Evolutionary conservation across 1,284 basidiomycete genomes (phyloP).

Genomic region (Ceratobasidium sp.): DNA sequence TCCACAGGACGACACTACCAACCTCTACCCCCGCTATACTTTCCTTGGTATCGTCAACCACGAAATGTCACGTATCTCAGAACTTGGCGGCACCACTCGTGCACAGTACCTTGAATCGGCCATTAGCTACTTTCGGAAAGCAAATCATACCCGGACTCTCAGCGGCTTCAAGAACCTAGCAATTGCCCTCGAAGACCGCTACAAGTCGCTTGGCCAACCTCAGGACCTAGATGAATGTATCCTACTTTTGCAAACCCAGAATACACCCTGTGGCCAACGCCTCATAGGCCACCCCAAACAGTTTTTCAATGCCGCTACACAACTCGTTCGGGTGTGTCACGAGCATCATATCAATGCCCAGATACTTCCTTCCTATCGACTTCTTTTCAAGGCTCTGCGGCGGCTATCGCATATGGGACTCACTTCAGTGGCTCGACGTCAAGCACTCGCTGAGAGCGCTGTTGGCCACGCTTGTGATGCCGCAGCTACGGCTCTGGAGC

Average conservation of each 20-base stretch:
- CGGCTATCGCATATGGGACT: neutral
- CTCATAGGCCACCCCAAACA: neutral
- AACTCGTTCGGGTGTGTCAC: slow-evolving; percentile 11
- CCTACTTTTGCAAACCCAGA: neutral
- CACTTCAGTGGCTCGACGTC: neutral
- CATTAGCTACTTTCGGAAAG: slow-evolving; percentile 5
- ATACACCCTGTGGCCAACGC: neutral
- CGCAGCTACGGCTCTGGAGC: slow-evolving; percentile 6
- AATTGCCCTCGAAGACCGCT: slow-evolving; percentile 20
- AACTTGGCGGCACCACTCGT: neutral
- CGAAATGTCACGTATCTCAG: neutral
- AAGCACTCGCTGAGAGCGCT: neutral
- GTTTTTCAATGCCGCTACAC: neutral
- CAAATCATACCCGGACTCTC: neutral
- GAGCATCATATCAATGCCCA: neutral
- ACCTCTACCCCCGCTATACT: neutral
- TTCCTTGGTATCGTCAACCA: slow-evolving; percentile 13
- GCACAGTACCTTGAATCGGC: slow-evolving; percentile 3
- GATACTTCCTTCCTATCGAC: neutral
- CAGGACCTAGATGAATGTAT: slow-evolving; percentile 23
- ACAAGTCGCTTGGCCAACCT: neutral
- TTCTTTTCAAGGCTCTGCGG: neutral
- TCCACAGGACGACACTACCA: neutral
- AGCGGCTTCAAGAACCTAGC: neutral
- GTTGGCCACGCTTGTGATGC: slow-evolving; percentile 14